Evolutionary conservation across 441 rosid species (phyloP).

Genomic region (Gossypium schwendimanii): DNA sequence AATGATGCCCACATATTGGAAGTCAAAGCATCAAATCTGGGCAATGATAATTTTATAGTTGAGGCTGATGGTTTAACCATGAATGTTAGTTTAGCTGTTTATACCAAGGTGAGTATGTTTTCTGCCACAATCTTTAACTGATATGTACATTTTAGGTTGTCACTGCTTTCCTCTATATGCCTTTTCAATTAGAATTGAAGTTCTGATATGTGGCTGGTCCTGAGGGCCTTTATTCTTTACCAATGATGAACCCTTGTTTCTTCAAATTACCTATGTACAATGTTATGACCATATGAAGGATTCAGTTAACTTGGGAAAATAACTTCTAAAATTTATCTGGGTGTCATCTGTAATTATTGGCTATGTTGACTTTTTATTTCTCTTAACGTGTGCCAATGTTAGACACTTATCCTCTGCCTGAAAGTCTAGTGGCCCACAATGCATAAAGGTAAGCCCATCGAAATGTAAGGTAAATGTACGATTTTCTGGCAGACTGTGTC

Average conservation of each 20-base stretch:
- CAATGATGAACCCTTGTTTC: background rate
- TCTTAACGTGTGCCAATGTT: background rate
- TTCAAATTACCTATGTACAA: background rate
- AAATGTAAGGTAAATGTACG: background rate
- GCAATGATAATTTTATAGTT: slow-evolving; percentile 48
- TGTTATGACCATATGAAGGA: background rate
- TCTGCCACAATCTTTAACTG: background rate
- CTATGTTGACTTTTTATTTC: background rate
- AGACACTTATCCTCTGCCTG: background rate
- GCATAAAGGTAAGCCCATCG: background rate
- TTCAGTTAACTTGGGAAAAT: background rate
- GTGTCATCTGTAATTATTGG: background rate
- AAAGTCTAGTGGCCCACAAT: background rate
- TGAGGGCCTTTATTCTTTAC: background rate
- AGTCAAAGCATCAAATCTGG: slow-evolving; percentile 47
- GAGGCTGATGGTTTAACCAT: slow-evolving; percentile 52
- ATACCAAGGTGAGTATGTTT: slow-evolving; percentile 45
- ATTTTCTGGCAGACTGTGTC: background rate
- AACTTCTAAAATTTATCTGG: background rate
- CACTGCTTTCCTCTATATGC: background rate
- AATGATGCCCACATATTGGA: slow-evolving; percentile 30
- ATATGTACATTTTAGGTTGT: background rate
- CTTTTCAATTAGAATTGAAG: background rate
- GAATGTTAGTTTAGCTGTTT: slow-evolving; percentile 52
- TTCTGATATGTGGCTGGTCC: background rate